A percentile compares a stretch with the other conserved stretches of the same genome.
phyloP scores from a whole-genome alignment of 228 moss, liverwort and hornwort species.

The Sphagnum magellanicum region DNA sequence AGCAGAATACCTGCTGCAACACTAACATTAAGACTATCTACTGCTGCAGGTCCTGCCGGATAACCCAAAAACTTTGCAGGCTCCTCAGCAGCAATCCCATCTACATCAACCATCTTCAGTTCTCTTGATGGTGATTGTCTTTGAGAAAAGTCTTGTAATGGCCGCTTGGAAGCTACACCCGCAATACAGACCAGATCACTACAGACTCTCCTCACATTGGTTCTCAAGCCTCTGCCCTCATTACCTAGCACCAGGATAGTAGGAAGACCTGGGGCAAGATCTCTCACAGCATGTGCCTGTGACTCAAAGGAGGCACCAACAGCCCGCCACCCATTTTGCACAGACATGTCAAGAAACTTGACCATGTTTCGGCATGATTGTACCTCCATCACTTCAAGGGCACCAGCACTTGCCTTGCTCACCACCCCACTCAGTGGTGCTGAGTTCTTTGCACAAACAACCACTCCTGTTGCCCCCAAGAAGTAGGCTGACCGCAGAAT shows the following conservation, averaged over 20 bases:
- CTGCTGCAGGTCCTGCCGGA: constrained; percentile 41
- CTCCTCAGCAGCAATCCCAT: constrained; percentile 12
- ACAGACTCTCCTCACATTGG: constrained; percentile 85
- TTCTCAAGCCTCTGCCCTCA: constrained; percentile 87
- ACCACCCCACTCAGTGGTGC: constrained; percentile 96
- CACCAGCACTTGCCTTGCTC: constrained; percentile 96
- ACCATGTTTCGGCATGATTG: constrained; percentile 90
- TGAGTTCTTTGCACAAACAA: constrained; percentile 94
- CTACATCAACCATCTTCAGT: constrained; percentile 7
- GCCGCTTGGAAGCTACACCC: constrained; percentile 11
- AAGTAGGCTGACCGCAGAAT: constrained; percentile 84
- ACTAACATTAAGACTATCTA: constrained; percentile 98
- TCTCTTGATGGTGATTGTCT: constrained; percentile 8
- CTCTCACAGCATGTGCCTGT: constrained; percentile 48
- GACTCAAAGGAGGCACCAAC: constrained; percentile 74
- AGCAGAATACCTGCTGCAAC: constrained; percentile 93
- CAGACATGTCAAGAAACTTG: constrained; percentile 70
- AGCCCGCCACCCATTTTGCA: constrained; percentile 76
- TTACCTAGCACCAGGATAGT: constrained; percentile 90
- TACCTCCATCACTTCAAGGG: constrained; percentile 96
- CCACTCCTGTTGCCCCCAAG: constrained; percentile 77
- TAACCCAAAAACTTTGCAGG: constrained; percentile 43
- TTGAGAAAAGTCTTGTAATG: background rate
- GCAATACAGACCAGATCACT: constrained; percentile 62
- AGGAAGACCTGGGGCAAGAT: constrained; percentile 55